Conservation (phyloP, 2,329 filamentous ascomycete genomes). For the Penicillium fuscoglaucum region DNA sequence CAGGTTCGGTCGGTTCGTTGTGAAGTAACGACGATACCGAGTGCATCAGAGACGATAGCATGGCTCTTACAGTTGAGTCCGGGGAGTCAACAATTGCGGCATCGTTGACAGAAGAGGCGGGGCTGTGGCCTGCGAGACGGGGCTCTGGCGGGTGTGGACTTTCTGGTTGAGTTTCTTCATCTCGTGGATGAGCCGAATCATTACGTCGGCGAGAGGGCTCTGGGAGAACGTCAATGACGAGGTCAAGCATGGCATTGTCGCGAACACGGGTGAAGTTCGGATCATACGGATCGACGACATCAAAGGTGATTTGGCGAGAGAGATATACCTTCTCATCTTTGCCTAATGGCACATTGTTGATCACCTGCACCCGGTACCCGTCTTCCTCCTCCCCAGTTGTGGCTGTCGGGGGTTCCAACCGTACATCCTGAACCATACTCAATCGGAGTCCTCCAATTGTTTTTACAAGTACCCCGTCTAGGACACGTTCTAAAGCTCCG, state of each 20-base stretch:
- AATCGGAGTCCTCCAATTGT: conserved; percentile 60
- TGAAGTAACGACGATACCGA: conserved; percentile 54
- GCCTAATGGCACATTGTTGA: conserved; percentile 78
- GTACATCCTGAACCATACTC: conserved; percentile 51
- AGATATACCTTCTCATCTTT: conserved; percentile 86
- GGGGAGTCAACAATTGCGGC: conserved; percentile 28
- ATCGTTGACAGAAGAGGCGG: conserved; percentile 28
- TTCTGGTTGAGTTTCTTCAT: conserved; percentile 27
- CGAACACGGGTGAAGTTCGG: conserved; percentile 79
- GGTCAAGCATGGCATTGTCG: conserved; percentile 70
- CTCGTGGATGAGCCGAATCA: conserved; percentile 32
- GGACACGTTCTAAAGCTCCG: conserved; percentile 56
- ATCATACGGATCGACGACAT: conserved; percentile 65
- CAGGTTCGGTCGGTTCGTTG: conserved; percentile 38
- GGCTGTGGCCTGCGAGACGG: conserved; percentile 20
- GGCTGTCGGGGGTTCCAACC: conserved; percentile 24
- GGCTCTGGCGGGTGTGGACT: conserved; percentile 18
- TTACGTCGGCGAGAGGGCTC: conserved; percentile 35
- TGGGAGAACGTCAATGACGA: conserved; percentile 63
- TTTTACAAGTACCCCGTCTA: conserved; percentile 61
- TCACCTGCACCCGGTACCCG: conserved; percentile 65
- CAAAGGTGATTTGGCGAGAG: conserved; percentile 70
- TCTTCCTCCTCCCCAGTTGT: conserved; percentile 27
- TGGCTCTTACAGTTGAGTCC: conserved; percentile 40
- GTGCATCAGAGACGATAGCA: conserved; percentile 50